A percentile compares a stretch with the other conserved stretches of the same genome.
Conservation (phyloP, 768 basidiomycete genomes). For the Leucocoprinus leucothites region DNA sequence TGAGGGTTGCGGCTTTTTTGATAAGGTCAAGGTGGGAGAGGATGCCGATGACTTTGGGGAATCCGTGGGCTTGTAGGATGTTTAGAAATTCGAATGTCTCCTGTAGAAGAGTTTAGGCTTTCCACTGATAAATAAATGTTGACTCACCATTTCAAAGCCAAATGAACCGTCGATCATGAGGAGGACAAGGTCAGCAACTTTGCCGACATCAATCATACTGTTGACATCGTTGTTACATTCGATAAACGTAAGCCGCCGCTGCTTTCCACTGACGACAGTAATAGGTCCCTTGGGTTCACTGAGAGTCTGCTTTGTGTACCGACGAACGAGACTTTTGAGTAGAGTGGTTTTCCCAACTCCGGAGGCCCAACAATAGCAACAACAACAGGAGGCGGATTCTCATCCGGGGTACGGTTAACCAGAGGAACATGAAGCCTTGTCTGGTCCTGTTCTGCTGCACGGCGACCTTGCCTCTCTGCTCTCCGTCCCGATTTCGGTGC, state of each 20-base stretch:
- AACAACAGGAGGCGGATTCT: conserved; percentile 89
- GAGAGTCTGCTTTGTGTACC: conserved; percentile 92
- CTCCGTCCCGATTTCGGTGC: conserved; percentile 87
- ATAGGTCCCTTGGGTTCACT: conserved; percentile 90
- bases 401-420: conserved; percentile 90
- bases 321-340: conserved; percentile 83
- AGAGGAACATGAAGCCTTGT: conserved; percentile 94
- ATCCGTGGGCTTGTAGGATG: conserved; percentile 93
- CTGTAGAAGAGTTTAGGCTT: conserved; percentile 35
- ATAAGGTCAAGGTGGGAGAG: conserved; percentile 97
- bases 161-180: conserved; percentile 98
- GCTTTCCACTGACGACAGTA: conserved; percentile 93
- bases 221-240: conserved; percentile 98
- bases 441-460: conserved; percentile 92
- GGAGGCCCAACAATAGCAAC: conserved; percentile 95
- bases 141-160: conserved; percentile 94
- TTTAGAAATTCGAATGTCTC: conserved; percentile 99
- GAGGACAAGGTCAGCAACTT: conserved; percentile 93
- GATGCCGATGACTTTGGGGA: conserved; percentile 97
- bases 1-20: conserved; percentile 84
- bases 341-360: conserved; percentile 97
- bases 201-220: conserved; percentile 97
- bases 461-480: conserved; percentile 85
- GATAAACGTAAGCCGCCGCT: conserved; percentile 88
- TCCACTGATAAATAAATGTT: neutral